Percentiles rank a stretch among this genome's conserved stretches.
phyloP scores from a whole-genome alignment of 164 flowering plant genomes.

The Nymphaea thermarum region DNA sequence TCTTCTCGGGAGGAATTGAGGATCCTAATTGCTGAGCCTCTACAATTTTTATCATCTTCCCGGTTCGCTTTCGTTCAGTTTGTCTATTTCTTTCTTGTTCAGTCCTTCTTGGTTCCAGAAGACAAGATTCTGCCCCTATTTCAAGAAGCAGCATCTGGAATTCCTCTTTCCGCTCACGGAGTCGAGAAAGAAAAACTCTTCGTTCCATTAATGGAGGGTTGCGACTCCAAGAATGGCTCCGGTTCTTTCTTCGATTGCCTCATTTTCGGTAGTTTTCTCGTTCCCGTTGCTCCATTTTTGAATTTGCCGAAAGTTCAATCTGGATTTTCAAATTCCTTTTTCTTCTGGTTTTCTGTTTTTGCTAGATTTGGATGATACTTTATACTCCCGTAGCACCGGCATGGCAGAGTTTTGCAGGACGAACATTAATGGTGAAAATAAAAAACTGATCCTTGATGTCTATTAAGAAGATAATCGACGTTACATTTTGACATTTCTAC shows the following conservation, averaged over 20 bases:
- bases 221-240: constrained; percentile 11
- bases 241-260: constrained; percentile 41
- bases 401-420: constrained; percentile 40
- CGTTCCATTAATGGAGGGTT: constrained; percentile 1
- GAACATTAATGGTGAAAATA: constrained; percentile 58
- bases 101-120: too few species aligned
- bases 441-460: not conserved
- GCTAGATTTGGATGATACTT: constrained; percentile 87
- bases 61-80: too few species aligned
- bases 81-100: too few species aligned
- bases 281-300: not conserved
- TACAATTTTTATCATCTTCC: too few species aligned
- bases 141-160: too few species aligned
- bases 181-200: too few species aligned
- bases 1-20: too few species aligned
- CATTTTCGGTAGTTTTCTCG: constrained; percentile 33
- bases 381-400: constrained; percentile 56
- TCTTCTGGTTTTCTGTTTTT: not conserved
- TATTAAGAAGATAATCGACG: not conserved
- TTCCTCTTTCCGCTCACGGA: too few species aligned
- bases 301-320: not conserved
- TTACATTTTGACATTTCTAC: not conserved
- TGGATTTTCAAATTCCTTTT: not conserved
- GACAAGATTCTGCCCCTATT: too few species aligned
- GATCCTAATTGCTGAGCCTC: too few species aligned